A percentile compares a stretch with the other conserved stretches of the same genome.
These are phyloP conservation scores for Phyllosticta citriasiana DNA, from an alignment of 2,329 filamentous ascomycete species.

Conservation along the genomic window DNA sequence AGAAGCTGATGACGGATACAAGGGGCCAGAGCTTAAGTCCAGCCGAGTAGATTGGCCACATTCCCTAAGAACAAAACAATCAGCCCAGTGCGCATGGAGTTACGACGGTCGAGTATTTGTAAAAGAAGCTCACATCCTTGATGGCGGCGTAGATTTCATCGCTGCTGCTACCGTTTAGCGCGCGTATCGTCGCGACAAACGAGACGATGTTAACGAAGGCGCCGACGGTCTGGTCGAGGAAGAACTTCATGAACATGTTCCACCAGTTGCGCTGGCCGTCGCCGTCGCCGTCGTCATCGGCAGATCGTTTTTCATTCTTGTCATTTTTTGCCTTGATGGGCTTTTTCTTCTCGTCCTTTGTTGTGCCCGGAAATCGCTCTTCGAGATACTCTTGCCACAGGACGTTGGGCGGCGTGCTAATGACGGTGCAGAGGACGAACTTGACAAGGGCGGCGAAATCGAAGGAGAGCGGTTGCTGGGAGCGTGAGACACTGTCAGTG, in stretches of 20 bases:
- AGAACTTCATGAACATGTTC: slow-evolving; percentile 58
- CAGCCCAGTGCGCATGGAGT: not conserved
- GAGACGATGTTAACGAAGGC: slow-evolving; percentile 55
- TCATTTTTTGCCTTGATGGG: slow-evolving; percentile 18
- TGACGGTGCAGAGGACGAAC: slow-evolving; percentile 62
- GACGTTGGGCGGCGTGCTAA: slow-evolving; percentile 75
- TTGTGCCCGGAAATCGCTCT: slow-evolving; percentile 55
- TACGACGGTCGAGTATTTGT: not conserved
- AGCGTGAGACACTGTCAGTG: slow-evolving; percentile 8
- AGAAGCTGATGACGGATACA: slow-evolving; percentile 61
- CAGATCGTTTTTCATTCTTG: slow-evolving; percentile 26
- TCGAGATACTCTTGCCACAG: slow-evolving; percentile 79
- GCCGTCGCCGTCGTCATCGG: slow-evolving; percentile 36
- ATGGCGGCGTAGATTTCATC: slow-evolving; percentile 12
- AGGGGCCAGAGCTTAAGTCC: slow-evolving; percentile 65
- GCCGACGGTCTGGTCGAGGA: slow-evolving; percentile 59
- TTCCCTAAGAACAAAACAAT: slow-evolving; percentile 37
- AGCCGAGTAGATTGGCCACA: slow-evolving; percentile 45
- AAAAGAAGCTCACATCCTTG: slow-evolving; percentile 12
- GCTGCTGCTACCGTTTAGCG: slow-evolving; percentile 24
- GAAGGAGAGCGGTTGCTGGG: slow-evolving; percentile 50
- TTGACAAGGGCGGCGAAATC: slow-evolving; percentile 61
- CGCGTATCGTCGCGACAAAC: slow-evolving; percentile 51
- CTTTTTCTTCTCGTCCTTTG: slow-evolving; percentile 22
- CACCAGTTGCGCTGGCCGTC: slow-evolving; percentile 23